Evolutionary conservation across 2,329 filamentous ascomycete genomes (phyloP), one percentile per base, ranked within the genome.

Genomic region (Xylariales sp.): DNA sequence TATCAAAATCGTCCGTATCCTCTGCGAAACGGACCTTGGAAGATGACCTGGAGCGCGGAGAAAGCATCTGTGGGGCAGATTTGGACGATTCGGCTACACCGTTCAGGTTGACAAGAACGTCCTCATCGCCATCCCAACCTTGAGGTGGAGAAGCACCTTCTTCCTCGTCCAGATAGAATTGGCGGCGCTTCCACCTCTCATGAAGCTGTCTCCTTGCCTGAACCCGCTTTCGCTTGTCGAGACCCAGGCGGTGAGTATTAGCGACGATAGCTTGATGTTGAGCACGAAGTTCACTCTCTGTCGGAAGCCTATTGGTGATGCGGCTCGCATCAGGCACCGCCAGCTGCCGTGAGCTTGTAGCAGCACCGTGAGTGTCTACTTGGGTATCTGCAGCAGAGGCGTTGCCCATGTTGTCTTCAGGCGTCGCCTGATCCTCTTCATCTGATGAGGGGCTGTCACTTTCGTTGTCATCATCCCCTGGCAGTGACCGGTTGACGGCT

Each of bases 161-260:
- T 65, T 94, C 88, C 60, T 89, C 84, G 44, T 94, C 88, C 1
- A 88, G 75, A 54, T 93, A 94, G 53, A 93, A 94, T 28, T 83
- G 79, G 33, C 88, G 74, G 44, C 85, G 75, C 53, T 77, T 78
- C 87, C 87, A 93, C 37, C 87, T 74, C 40, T 90, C 79, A 51
- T 84, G 73, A 25, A 88, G 68, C 48, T 72, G 70, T 28, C 64
- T 67, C 11, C 76, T 67, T 1, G 74, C 73, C 5, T 59, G 54
- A 2, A 55, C 59, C 20, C 64, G 57, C 43, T 64, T 68, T 31
- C 69, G 63, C 40, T 65, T 57, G 36, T 61, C 63, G 2, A 62
- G 59, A 1, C 56, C 60, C 27, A 60, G 49, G 7, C 58, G 62
- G n/a, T 62, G 64, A 24, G 52, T 60, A 16, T 58, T 62, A 5